These are phyloP conservation scores for Boletus semigastroideus DNA, from an alignment of 1,284 basidiomycete species.

Conservation along the genomic window DNA sequence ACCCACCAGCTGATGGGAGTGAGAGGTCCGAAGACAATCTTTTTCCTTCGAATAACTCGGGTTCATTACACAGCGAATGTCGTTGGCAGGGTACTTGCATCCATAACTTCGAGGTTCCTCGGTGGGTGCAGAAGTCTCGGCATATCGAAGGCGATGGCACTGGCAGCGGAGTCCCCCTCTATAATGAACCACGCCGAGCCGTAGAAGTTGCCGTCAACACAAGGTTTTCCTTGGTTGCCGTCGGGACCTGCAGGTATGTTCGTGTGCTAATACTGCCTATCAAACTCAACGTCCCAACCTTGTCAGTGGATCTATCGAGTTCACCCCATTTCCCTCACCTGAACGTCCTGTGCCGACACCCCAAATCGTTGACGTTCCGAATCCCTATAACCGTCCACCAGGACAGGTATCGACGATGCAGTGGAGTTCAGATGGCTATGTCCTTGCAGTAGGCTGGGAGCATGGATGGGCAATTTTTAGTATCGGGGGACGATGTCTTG, in stretches of 20 bases:
- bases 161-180: slow-evolving; percentile 38
- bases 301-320: slow-evolving; percentile 58
- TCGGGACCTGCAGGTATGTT: slow-evolving; percentile 71
- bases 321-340: slow-evolving; percentile 63
- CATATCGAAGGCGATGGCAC: slow-evolving; percentile 45
- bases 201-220: slow-evolving; percentile 73
- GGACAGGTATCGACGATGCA: slow-evolving; percentile 79
- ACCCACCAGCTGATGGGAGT: not conserved
- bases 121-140: slow-evolving; percentile 73
- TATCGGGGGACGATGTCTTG: slow-evolving; percentile 84
- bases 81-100: slow-evolving; percentile 69
- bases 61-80: slow-evolving; percentile 27
- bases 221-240: slow-evolving; percentile 82
- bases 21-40: slow-evolving; percentile 8
- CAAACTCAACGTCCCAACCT: slow-evolving; percentile 2
- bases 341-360: slow-evolving; percentile 53
- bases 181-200: slow-evolving; percentile 66
- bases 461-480: slow-evolving; percentile 91
- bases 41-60: slow-evolving; percentile 8
- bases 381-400: slow-evolving; percentile 54
- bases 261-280: slow-evolving; percentile 1
- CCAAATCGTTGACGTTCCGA: slow-evolving; percentile 55
- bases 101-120: slow-evolving; percentile 65
- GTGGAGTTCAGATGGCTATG: slow-evolving; percentile 96
- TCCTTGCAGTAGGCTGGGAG: slow-evolving; percentile 94